Evolutionary conservation across 2,329 filamentous ascomycete genomes (phyloP).

Genomic region (Helminthosporium solani): DNA sequence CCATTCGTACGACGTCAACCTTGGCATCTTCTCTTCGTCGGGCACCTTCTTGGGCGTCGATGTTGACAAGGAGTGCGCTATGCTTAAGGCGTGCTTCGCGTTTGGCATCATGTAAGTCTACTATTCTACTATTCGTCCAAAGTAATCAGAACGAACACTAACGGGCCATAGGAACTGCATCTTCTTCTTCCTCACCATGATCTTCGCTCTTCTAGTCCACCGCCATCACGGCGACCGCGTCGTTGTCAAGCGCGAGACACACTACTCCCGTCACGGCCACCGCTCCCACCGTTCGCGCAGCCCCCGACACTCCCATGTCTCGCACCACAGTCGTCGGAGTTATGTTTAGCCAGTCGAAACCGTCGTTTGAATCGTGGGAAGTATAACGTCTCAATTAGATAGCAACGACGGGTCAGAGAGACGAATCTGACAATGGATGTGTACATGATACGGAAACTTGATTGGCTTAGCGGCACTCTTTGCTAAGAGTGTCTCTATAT

Average conservation of each 20-base stretch:
- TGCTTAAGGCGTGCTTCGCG: constrained; percentile 89
- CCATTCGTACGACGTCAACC: constrained; percentile 55
- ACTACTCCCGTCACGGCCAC: constrained; percentile 47
- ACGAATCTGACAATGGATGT: too few relatives aligned
- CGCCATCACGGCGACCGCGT: constrained; percentile 53
- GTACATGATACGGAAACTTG: too few relatives aligned
- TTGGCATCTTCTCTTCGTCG: constrained; percentile 62
- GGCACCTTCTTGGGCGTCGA: constrained; percentile 53
- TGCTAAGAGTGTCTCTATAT: too few relatives aligned
- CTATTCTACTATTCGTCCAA: not conserved
- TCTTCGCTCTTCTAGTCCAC: constrained; percentile 64
- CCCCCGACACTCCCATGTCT: constrained; percentile 42
- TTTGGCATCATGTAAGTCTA: constrained; percentile 76
- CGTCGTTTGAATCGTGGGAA: constrained; percentile 1
- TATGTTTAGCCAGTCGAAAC: constrained; percentile 29
- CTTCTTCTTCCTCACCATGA: constrained; percentile 39
- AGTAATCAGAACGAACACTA: not conserved
- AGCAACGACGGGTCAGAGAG: too few relatives aligned
- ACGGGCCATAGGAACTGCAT: constrained; percentile 34
- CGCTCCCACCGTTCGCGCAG: constrained; percentile 41
- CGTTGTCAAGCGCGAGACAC: constrained; percentile 54
- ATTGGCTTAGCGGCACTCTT: too few relatives aligned
- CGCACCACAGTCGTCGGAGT: constrained; percentile 42
- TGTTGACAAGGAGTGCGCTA: constrained; percentile 76
- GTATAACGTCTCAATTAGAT: not conserved